Base-by-base conservation (phyloP, 108 stramenopile species). In the Nannochloropsis salina region DNA sequence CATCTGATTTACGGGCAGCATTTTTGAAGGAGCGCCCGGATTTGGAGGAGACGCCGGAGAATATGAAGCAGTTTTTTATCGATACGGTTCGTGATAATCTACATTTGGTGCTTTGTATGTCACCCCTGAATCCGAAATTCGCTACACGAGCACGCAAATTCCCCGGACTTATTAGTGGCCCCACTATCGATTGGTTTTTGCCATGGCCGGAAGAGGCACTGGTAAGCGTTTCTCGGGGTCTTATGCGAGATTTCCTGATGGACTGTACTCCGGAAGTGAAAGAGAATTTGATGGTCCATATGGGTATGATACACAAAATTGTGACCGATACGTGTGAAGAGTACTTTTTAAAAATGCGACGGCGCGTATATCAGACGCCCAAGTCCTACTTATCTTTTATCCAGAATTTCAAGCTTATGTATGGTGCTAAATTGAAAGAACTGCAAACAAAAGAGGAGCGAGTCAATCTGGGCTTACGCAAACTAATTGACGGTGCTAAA, bases 181-280 rank as follows among this genome's bases (percentile, higher is more conserved):
- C 94, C 44, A 95, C 96, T 9, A 94, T 96, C 82, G 95, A 96
- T 51, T 96, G 96, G 96, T 96, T 95, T 90, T 91, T 96, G 88
- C 86, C 93, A 4, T 96, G 96, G 96, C 96, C 96, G 8, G 94
- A 95, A 86, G 96, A 95, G 86, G 96, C 96, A 11, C 90, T 96
- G 8, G 94, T 94, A 4, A 93, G 92, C 83, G 95, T 96, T 74
- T 90, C 93, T 40, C 90, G 88, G 80, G 94, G 95, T 42, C 92
- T 95, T 82, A 93, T 96, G 84, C 86, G 91, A 40, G 92, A 96
- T 81, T 95, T 93, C 88, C 84, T 89, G 43, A 87, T 95, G 20
- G 94, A 94, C 47, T 94, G 94, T 83, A 88, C 93, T 0, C 83
- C 89, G 20, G 93, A 94, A 61, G 90, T 91, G 21, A 95, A 95